Evolutionary conservation across 441 rosid species (phyloP), one percentile per base, ranked within the genome.

Genomic region (Brassica balearica): DNA sequence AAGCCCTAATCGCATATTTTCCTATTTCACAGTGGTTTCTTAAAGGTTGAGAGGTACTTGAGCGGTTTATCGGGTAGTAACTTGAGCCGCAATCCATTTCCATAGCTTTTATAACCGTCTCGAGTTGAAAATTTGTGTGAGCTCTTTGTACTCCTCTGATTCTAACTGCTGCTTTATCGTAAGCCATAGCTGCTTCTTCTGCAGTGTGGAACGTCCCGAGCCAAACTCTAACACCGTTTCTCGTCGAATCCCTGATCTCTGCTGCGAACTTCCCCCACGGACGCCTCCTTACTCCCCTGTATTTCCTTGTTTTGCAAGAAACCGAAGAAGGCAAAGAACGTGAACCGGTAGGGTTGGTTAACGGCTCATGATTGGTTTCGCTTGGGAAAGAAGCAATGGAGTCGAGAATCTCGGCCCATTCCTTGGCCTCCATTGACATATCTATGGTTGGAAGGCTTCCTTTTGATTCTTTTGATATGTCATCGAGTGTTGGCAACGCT

Each of bases 221-320:
- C 91, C 91, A 89, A 76, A 85, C 85, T 20, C 93, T 78, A 12
- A 81, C 85, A 9, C 93, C 89, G 51, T 93, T 90, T 14, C 85
- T 80, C 6, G 82, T 74, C 1, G 91, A 87, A 63, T 89, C 93
- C 75, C 91, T 77, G 32, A 89, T 89, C 80, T 87, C 91, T 0
- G 93, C 91, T 3, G 93, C 91, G 4, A 78, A 89, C 65, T 86
- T 89, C 2, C 91, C 93, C 93, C 90, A 89, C 0, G 91, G 93
- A 68, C 91, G 85, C 62, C 85, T 80, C 62, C 93, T 59, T 22
- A 87, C 93, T 60, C 93, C 93, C 17, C 93, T 74, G 72, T 81
- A 87, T 41, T 87, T 90, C 36, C 71, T 77, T 51, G 83, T 70
- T 38, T 20, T 69, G 29, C 48, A 78, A 77, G 53, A 77, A 73